Base-by-base conservation (phyloP, 2,329 filamentous ascomycete species). In the Diaporthe citrichinensis region DNA sequence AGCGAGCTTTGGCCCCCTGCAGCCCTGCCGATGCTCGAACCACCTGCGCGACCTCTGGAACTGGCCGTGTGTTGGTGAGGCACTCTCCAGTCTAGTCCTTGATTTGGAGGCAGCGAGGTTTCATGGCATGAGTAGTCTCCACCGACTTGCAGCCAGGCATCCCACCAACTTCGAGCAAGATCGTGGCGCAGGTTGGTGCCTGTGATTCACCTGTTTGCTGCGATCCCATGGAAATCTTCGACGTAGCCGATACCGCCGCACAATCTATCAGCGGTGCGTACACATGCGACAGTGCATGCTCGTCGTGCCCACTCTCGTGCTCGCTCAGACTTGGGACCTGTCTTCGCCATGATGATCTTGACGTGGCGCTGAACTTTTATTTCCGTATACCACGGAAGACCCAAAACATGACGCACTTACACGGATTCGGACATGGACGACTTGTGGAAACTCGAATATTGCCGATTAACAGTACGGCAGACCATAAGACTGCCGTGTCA, bases 131-230 rank as follows among this genome's bases (percentile, higher is more conserved):
- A 39, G 25, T 53, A 41, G 65, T 53, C 34, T 25, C 65, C 46
- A 61, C 39, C 44, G 44, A 46, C 39, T 15, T 39, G 31, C 69
- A 46, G 31, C 2, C 46, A 49, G 69, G 39, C 71, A 39, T 41
- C 28, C 44, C 44, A 72, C n/a, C 57, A 62, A 62, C 57, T 8
- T 53, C n/a, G 8, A 46, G 23, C 57, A 41, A 53, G 71, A 55
- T 72, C 57, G 57, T 72, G 57, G 71, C 71, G 57, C 71, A 62
- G 57, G 31, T 44, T 17, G 65, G 65, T 69, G 65, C 65, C 65
- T 41, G 49, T 41, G 34, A 55, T 69, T 23, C 31, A 25, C 25
- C 17, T 39, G n/a, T 41, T 41, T 28, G 34, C 34, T 69, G 46
- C 49, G n/a, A 55, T 55, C 12, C n/a, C 49, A 28, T n/a, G 9